Percentiles rank a stretch among this genome's conserved stretches.
phyloP scores from a whole-genome alignment of 768 basidiomycete genomes.

The Phlebiopsis gigantea region DNA sequence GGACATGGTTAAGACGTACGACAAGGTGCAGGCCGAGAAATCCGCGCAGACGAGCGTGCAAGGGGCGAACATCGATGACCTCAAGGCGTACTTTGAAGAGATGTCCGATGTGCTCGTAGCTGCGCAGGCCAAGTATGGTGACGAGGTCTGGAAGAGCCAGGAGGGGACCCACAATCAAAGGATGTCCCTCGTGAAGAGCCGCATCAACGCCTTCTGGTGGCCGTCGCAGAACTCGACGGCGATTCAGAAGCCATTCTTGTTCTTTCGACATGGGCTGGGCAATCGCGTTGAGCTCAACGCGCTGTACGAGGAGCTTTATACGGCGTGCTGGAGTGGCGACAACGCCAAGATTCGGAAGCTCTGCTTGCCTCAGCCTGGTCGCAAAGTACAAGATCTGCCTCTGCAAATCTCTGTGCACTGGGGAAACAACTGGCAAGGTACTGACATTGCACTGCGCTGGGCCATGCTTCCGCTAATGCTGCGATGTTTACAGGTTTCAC shows the following conservation, averaged over 20 bases:
- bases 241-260: neutral
- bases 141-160: conserved; percentile 28
- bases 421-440: conserved; percentile 10
- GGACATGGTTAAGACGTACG: neutral
- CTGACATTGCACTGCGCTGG: conserved; percentile 4
- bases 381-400: conserved; percentile 23
- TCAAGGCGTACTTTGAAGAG: conserved; percentile 25
- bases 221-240: neutral
- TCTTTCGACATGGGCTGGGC: conserved; percentile 2
- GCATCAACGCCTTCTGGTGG: neutral
- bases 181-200: neutral
- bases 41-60: conserved; percentile 6
- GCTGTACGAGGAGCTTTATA: conserved; percentile 49
- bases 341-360: conserved; percentile 44
- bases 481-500: conserved; percentile 34
- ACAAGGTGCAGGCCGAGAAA: neutral
- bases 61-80: conserved; percentile 23
- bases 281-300: conserved; percentile 24
- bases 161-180: neutral
- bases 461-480: neutral
- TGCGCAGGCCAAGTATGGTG: conserved; percentile 38
- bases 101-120: conserved; percentile 25
- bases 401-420: conserved; percentile 41
- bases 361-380: conserved; percentile 41
- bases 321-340: conserved; percentile 50